Base-by-base conservation (phyloP, 2,329 filamentous ascomycete species). In the Penicillium frequentans region DNA sequence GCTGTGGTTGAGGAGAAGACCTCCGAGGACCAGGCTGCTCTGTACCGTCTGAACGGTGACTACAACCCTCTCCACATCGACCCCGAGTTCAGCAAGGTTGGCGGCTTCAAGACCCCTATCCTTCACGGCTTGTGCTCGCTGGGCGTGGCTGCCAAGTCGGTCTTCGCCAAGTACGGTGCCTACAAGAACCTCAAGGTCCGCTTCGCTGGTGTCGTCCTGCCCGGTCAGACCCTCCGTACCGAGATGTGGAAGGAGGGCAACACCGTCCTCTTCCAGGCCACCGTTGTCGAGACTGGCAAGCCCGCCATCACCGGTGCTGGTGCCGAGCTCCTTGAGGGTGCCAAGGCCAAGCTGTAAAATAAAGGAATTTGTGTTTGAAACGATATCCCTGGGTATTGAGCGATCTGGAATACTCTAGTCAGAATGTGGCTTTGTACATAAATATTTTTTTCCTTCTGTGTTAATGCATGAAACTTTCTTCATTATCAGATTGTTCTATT, bases 51-150 rank as follows among this genome's bases (percentile, higher is more conserved):
- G 53, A 95, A 90, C 67, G 95, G 95, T 49, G 95, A 99, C 77
- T 89, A 93, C 72, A 98, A 99, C 81, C 95, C 95, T 14, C 86
- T 99, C 1, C 95, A 99, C 80, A 89, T 99, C 61, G 95, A 99
- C 75, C 95, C 95, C 1, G 84, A 86, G 49, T 98, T 99, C 77
- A 91, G 91, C 79, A 95, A 95, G 81, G 88, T 96, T 67, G 95
- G 93, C 58, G 95, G 95, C 58, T 99, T 99, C 86, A 90, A 95
- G 79, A 86, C 82, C 27, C 95, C 95, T 13, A 99, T 99, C 73
- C 82, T 99, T 53, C 95, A 99, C 80, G 95, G 95, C n/a, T 86
- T 99, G 37, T 96, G 92, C 84, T 95, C 88, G 73, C 93, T 99
- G 70, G 95, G 95, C 66, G 86, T 98, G 64, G 88, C 90, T 16